A percentile compares a stretch with the other conserved stretches of the same genome.
These are phyloP conservation scores for Caryopteris hybrid DNA, from an alignment of 305 asterid species.

Conservation along the genomic window DNA sequence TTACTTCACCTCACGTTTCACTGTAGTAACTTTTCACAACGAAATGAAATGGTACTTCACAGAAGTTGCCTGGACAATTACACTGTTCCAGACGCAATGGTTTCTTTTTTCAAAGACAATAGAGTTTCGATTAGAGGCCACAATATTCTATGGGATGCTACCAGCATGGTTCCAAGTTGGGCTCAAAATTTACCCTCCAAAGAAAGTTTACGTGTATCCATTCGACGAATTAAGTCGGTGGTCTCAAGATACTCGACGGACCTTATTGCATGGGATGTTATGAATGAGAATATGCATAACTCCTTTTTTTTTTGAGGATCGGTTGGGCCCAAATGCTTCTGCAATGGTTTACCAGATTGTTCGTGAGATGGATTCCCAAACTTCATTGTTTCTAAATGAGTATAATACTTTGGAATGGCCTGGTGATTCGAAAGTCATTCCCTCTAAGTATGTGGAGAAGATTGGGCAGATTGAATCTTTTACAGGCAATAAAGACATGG, in stretches of 20 bases:
- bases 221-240: slow-evolving; percentile 28
- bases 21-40: slow-evolving; percentile 41
- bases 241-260: slow-evolving; percentile 38
- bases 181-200: slow-evolving; percentile 15
- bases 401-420: slow-evolving; percentile 38
- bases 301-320: slow-evolving; percentile 39
- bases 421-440: slow-evolving; percentile 27
- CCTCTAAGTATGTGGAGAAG: slow-evolving; percentile 34
- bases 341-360: slow-evolving; percentile 45
- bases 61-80: slow-evolving; percentile 37
- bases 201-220: slow-evolving; percentile 24
- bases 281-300: slow-evolving; percentile 55
- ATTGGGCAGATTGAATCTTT: slow-evolving; percentile 31
- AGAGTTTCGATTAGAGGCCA: slow-evolving; percentile 48
- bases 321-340: slow-evolving; percentile 44
- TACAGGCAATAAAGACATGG: slow-evolving; percentile 42
- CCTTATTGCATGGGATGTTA: slow-evolving; percentile 46
- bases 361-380: slow-evolving; percentile 29
- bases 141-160: slow-evolving; percentile 40
- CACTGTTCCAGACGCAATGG: slow-evolving; percentile 52
- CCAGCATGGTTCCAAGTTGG: slow-evolving; percentile 27
- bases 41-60: slow-evolving; percentile 65
- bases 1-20: slow-evolving; percentile 51
- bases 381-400: slow-evolving; percentile 45
- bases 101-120: slow-evolving; percentile 30